These are phyloP conservation scores for Populus alba DNA, from an alignment of 345 rosid genomes.

Conservation along the genomic window DNA sequence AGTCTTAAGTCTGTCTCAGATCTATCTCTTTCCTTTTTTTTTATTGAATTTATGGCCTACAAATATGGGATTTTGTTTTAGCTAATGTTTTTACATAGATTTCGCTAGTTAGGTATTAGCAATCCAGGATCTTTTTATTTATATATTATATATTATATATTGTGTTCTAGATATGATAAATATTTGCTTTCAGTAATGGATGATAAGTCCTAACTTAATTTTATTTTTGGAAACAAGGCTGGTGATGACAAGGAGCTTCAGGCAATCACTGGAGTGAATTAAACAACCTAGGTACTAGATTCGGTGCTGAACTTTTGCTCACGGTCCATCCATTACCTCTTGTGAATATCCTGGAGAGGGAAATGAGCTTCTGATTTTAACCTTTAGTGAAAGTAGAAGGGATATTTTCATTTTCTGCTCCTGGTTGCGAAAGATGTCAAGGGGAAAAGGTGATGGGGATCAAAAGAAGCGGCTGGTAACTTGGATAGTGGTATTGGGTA, in stretches of 20 bases:
- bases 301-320: not conserved
- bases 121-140: not conserved
- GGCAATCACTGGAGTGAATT: not conserved
- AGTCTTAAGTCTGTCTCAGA: not conserved
- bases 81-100: not conserved
- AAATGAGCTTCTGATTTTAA: constrained; percentile 3
- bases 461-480: constrained; percentile 80
- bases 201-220: not conserved
- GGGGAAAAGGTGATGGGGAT: constrained; percentile 88
- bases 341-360: not conserved
- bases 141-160: not conserved
- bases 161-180: not conserved
- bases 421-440: constrained; percentile 25
- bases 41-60: not conserved
- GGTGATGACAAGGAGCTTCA: not conserved
- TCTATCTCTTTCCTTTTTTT: not conserved
- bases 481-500: constrained; percentile 42
- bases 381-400: not conserved
- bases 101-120: not conserved
- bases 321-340: not conserved
- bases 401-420: not conserved
- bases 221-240: not conserved
- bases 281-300: not conserved
- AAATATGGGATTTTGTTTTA: not conserved
- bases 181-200: not conserved